Percentiles rank a stretch among this genome's conserved stretches.
phyloP scores from a whole-genome alignment of 345 rosid genomes.

The Gynandropsis gynandra region DNA sequence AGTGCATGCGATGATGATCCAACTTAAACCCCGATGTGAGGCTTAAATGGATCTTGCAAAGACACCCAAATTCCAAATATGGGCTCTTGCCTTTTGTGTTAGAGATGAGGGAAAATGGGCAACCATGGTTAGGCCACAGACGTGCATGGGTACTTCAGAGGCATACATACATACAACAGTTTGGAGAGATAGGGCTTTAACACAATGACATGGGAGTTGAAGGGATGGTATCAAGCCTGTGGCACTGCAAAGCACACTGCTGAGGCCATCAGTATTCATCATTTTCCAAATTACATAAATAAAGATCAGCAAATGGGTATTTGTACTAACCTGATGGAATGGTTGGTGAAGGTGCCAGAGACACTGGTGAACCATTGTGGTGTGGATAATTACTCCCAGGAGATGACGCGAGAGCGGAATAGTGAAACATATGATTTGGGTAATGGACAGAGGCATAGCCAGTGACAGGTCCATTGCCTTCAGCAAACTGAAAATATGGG shows the following conservation, averaged over 20 bases:
- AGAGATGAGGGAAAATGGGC: conserved; percentile 32
- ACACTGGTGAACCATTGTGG: conserved; percentile 66
- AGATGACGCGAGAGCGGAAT: conserved; percentile 50
- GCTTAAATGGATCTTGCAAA: conserved; percentile 39
- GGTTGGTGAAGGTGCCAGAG: conserved; percentile 73
- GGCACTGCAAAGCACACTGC: conserved; percentile 99
- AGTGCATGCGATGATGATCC: conserved; percentile 30
- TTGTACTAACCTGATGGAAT: conserved; percentile 63
- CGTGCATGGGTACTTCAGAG: conserved; percentile 36
- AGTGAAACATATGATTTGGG: conserved; percentile 69
- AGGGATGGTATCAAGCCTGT: conserved; percentile 82
- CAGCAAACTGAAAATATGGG: conserved; percentile 76
- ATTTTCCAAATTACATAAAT: conserved; percentile 12
- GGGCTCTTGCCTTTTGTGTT: conserved; percentile 36
- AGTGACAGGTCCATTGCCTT: conserved; percentile 55
- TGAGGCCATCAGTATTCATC: conserved; percentile 54
- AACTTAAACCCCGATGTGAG: conserved; percentile 50
- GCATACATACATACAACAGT: conserved; percentile 23
- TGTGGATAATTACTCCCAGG: conserved; percentile 53
- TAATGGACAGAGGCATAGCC: conserved; percentile 65
- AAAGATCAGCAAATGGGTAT: not conserved
- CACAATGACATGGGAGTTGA: conserved; percentile 65
- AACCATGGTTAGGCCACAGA: conserved; percentile 93
- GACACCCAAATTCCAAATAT: conserved; percentile 38
- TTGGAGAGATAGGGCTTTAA: conserved; percentile 24